Evolutionary conservation across 1,284 basidiomycete genomes (phyloP).

Genomic region (Sutorius eximius): DNA sequence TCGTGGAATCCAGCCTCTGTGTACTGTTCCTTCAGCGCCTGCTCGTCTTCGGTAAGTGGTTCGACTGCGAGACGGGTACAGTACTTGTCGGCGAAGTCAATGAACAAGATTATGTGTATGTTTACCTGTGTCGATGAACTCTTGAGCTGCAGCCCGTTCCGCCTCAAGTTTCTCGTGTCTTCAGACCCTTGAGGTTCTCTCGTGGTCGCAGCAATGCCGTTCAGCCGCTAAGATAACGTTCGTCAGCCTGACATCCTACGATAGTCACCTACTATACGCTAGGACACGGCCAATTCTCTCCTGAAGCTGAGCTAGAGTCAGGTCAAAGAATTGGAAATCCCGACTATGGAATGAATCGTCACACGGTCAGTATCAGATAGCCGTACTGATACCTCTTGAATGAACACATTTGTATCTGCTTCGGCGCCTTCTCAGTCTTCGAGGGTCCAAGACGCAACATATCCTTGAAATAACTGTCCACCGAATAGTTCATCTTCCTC

Average conservation of each 20-base stretch:
- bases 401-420: constrained; percentile 80
- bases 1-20: constrained; percentile 82
- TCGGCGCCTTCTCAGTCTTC: constrained; percentile 83
- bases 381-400: not conserved
- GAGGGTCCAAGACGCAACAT: constrained; percentile 78
- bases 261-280: constrained; percentile 38
- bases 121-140: constrained; percentile 80
- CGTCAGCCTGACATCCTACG: not conserved
- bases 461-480: constrained; percentile 94
- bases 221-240: constrained; percentile 48
- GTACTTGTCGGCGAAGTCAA: not conserved
- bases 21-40: constrained; percentile 75
- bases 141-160: constrained; percentile 80
- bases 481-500: constrained; percentile 93
- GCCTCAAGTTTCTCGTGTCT: constrained; percentile 83
- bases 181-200: constrained; percentile 71
- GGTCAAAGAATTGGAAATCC: constrained; percentile 96
- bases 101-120: not conserved
- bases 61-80: constrained; percentile 54
- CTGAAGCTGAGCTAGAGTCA: constrained; percentile 79
- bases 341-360: constrained; percentile 51
- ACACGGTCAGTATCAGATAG: not conserved
- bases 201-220: constrained; percentile 72
- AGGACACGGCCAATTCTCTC: constrained; percentile 84
- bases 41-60: constrained; percentile 85